Base-by-base conservation (phyloP, 2,329 filamentous ascomycete genomes). In the Westerdykella aurantiaca region DNA sequence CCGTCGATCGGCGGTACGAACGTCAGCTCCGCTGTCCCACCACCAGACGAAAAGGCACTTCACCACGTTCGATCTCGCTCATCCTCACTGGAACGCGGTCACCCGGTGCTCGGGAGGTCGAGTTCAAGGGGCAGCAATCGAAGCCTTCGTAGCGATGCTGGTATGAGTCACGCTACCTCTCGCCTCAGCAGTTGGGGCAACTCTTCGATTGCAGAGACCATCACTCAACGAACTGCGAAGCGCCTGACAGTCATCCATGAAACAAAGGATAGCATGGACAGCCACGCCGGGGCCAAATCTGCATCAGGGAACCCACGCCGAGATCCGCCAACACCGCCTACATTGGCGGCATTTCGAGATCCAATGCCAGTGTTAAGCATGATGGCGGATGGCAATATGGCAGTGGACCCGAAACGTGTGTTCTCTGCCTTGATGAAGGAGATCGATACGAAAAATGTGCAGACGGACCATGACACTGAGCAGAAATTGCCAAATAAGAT, bases 171-270 rank as follows among this genome's bases (percentile, higher is more conserved):
- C 48, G 52, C 80, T 5, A 45, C 45, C 4, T 67, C 63, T 14
- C 57, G 83, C 17, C 79, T 86, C 40, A 86, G 83, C 2, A 88
- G 84, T 61, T 88, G 85, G 85, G 78, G 77, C 4, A 79, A 81
- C 48, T 85, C 83, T 0, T 79, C 77, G 1, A 72, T 74, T 1
- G 75, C 75, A 44, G 80, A 77, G 2, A 74, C 78, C 2, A 65
- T 74, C 5, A 79, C 61, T 46, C 73, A 69, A 46, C 71, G 47
- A 67, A 75, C 71, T 71, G 79, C 46, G 62, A 70, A 83, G 54
- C 74, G 79, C 1, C 66, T 85, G n/a, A 82, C 81, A 2, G 73
- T 82, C 18, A 85, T 85, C 56, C 78, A 78, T 37, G 82, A 85
- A 58, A 72, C 61, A 4, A 66, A 63, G 42, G 60, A 64, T 39